Conservation (phyloP, 2,329 filamentous ascomycete genomes). For the Microthyrium microscopicum region DNA sequence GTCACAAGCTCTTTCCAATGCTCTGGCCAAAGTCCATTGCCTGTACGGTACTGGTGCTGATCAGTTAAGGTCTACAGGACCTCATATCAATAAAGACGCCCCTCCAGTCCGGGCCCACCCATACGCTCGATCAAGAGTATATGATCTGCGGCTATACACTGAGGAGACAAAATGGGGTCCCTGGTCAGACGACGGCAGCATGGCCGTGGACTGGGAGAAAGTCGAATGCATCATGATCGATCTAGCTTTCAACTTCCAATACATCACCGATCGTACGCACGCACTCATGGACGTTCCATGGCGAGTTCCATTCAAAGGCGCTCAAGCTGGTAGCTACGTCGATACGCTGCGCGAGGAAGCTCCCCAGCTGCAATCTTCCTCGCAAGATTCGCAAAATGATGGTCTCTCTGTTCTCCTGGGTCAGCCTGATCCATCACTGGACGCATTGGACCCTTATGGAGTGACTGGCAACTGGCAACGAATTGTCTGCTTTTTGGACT, state of each 20-base stretch:
- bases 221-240: constrained; percentile 59
- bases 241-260: constrained; percentile 43
- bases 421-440: constrained; percentile 27
- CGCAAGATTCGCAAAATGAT: no score
- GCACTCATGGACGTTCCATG: not conserved
- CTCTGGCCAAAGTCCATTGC: no score
- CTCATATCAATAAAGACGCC: no score
- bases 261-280: constrained; percentile 22
- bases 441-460: constrained; percentile 50
- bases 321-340: constrained; percentile 23
- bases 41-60: no score
- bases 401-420: constrained; percentile 11
- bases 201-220: constrained; percentile 62
- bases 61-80: no score
- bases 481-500: constrained; percentile 40
- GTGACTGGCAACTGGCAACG: constrained; percentile 39
- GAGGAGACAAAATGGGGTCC: constrained; percentile 50
- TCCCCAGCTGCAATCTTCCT: not conserved
- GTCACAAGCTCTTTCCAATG: no score
- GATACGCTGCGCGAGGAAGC: not conserved
- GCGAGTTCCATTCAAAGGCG: constrained; percentile 31
- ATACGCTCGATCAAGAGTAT: constrained; percentile 52
- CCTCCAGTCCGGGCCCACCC: no score
- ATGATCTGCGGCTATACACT: constrained; percentile 56
- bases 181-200: constrained; percentile 46